Evolutionary conservation across 2,329 filamentous ascomycete species (phyloP).

Genomic region (Aspergillus flavus): DNA sequence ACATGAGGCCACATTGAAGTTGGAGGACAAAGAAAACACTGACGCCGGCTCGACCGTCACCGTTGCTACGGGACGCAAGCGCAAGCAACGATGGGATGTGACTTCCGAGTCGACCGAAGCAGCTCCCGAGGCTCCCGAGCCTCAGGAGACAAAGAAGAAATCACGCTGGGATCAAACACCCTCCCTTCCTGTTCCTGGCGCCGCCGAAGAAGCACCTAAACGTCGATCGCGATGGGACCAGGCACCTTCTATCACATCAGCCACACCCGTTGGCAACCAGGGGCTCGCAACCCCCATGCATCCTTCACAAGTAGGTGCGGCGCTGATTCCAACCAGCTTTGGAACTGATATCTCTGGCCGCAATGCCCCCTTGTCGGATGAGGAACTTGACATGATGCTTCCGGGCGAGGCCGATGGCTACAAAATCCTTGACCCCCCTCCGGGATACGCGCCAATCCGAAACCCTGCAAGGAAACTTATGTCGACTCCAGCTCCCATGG

Average conservation of each 20-base stretch:
- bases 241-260: constrained; percentile 67
- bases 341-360: constrained; percentile 79
- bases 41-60: constrained; percentile 70
- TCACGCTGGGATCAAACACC: constrained; percentile 89
- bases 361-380: constrained; percentile 83
- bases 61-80: constrained; percentile 68
- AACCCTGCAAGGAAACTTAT: constrained; percentile 75
- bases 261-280: constrained; percentile 72
- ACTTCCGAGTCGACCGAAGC: constrained; percentile 60
- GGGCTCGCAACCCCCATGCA: constrained; percentile 80
- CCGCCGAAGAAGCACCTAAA: constrained; percentile 63
- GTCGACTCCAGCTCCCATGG: constrained; percentile 68
- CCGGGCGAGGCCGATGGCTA: constrained; percentile 77
- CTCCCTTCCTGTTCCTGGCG: constrained; percentile 50
- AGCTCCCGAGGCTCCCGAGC: constrained; percentile 49
- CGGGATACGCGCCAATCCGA: constrained; percentile 84
- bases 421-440: constrained; percentile 85
- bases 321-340: constrained; percentile 64
- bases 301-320: constrained; percentile 61
- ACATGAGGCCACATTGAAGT: constrained; percentile 73
- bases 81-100: constrained; percentile 95
- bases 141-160: constrained; percentile 68
- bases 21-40: constrained; percentile 71
- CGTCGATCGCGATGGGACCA: constrained; percentile 91
- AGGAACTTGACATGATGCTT: constrained; percentile 89